These are phyloP conservation scores for Zelonia costaricensis DNA, from an alignment of 208 protist species.

Conservation along the genomic window DNA sequence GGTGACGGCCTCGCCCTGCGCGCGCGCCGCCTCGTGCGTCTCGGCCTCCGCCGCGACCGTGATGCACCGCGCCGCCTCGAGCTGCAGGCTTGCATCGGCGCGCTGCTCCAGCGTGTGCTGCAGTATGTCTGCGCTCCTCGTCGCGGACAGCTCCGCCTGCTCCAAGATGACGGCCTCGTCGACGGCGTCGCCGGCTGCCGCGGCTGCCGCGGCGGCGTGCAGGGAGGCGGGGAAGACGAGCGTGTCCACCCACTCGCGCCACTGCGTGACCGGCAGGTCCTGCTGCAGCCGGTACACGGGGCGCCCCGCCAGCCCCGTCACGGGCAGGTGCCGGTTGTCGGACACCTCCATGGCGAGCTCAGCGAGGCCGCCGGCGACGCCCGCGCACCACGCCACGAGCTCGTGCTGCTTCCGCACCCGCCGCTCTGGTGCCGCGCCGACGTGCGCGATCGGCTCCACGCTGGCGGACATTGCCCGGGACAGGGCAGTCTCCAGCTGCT, in stretches of 20 bases:
- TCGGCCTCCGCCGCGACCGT: conserved; percentile 1
- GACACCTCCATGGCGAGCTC: conserved; percentile 74
- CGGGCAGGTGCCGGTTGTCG: conserved; percentile 62
- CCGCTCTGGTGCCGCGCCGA: not conserved
- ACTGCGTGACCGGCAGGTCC: conserved; percentile 71
- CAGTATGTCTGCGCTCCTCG: not conserved
- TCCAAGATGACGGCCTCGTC: not conserved
- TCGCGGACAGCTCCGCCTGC: not conserved
- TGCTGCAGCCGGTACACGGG: conserved; percentile 57
- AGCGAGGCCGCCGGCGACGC: conserved; percentile 47
- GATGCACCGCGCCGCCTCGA: conserved; percentile 14
- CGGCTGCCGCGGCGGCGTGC: not conserved
- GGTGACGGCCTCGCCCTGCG: conserved; percentile 20
- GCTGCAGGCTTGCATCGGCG: not conserved
- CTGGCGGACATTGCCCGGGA: not conserved
- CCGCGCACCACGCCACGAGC: conserved; percentile 36
- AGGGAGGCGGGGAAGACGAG: conserved; percentile 34
- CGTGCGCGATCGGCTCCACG: not conserved
- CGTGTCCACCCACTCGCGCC: conserved; percentile 61
- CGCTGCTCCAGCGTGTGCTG: conserved; percentile 3
- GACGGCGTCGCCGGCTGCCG: conserved; percentile 11
- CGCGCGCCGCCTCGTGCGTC: conserved; percentile 3
- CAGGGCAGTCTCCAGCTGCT: not conserved
- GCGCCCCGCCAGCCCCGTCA: conserved; percentile 27
- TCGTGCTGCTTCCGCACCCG: conserved; percentile 4